These are phyloP conservation scores for Syncephalis plumigaleata DNA, from an alignment of 371 early-diverging fungal genomes.

Conservation along the genomic window DNA sequence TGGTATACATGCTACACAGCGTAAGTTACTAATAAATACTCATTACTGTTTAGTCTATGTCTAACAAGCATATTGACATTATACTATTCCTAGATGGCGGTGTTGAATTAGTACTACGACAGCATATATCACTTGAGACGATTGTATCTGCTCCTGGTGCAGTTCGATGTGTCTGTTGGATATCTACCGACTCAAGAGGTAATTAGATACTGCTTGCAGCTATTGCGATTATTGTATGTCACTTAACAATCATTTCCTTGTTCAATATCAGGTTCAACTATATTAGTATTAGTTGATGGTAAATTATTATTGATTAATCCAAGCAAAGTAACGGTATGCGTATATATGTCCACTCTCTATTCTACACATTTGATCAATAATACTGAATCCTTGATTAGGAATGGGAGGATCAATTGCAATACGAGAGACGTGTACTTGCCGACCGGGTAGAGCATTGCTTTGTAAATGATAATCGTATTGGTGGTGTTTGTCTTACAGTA, in stretches of 20 bases:
- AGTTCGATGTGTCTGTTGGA: slow-evolving; percentile 33
- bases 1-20: slow-evolving; percentile 12
- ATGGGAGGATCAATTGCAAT: slow-evolving; percentile 14
- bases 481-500: slow-evolving; percentile 6
- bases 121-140: slow-evolving; percentile 44
- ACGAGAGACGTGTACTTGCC: slow-evolving; percentile 34
- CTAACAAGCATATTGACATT: too few species aligned
- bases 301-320: slow-evolving; percentile 23
- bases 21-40: too few species aligned
- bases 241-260: too few species aligned
- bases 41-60: too few species aligned
- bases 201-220: too few species aligned
- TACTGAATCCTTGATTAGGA: too few species aligned
- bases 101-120: slow-evolving; percentile 24
- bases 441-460: slow-evolving; percentile 37
- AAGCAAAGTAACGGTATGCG: slow-evolving; percentile 12
- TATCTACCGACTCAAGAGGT: slow-evolving; percentile 14
- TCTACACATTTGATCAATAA: not conserved
- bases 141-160: slow-evolving; percentile 32
- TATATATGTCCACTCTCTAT: slow-evolving; percentile 5
- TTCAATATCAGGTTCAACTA: slow-evolving; percentile 11
- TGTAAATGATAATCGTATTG: slow-evolving; percentile 44
- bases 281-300: slow-evolving; percentile 26
- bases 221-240: too few species aligned
- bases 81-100: not conserved